Evolutionary conservation across 768 basidiomycete species (phyloP).

Genomic region (Tephrocybe rancida): DNA sequence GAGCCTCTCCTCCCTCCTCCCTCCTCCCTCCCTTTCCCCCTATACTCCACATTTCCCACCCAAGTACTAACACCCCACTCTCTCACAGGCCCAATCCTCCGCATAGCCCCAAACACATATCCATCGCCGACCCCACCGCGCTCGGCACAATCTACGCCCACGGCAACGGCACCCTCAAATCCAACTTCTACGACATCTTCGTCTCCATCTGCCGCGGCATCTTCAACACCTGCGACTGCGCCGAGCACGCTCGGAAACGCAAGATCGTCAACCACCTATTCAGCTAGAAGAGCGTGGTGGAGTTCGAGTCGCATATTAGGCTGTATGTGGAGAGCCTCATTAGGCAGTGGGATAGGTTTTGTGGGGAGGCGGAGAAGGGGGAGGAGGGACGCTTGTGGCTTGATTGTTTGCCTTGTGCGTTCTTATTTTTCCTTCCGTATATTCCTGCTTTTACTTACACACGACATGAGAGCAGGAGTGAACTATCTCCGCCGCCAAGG

Average conservation of each 20-base stretch:
- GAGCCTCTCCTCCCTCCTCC: conserved; percentile 16
- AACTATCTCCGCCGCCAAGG: conserved; percentile 64
- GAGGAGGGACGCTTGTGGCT: conserved; percentile 67
- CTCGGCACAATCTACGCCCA: conserved; percentile 77
- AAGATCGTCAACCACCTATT: conserved; percentile 90
- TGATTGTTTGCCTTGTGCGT: conserved; percentile 68
- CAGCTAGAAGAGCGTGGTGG: conserved; percentile 81
- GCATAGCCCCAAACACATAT: conserved; percentile 80
- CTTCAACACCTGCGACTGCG: conserved; percentile 78
- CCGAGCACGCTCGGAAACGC: conserved; percentile 84
- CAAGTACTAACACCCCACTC: too few species aligned
- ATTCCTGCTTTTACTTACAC: conserved; percentile 9
- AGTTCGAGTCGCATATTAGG: conserved; percentile 82
- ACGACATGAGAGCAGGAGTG: conserved; percentile 35
- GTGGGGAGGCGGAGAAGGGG: conserved; percentile 55
- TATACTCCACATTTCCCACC: neutral
- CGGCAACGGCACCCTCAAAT: conserved; percentile 82
- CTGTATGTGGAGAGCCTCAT: conserved; percentile 61
- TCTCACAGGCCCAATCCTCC: conserved; percentile 61
- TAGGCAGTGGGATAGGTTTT: conserved; percentile 77
- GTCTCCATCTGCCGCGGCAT: conserved; percentile 73
- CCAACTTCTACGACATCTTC: conserved; percentile 79
- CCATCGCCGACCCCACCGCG: conserved; percentile 77
- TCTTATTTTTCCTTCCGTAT: neutral
- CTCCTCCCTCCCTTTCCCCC: neutral